Evolutionary conservation across 495 filamentous ascomycete genomes (phyloP).

Genomic region (Aspergillus biplanus): DNA sequence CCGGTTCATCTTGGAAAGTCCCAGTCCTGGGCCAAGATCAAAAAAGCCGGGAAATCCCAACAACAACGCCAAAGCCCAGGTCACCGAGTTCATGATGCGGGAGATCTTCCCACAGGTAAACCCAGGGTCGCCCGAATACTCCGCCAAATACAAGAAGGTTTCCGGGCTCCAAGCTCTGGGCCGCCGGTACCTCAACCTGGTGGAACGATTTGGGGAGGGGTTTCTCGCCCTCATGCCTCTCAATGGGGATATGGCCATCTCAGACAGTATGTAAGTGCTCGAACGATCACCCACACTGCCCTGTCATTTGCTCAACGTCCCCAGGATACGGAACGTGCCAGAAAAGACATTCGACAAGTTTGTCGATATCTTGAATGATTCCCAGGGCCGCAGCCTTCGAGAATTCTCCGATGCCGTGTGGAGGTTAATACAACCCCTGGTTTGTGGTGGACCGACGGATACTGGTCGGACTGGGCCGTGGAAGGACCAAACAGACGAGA

Average conservation of each 20-base stretch:
- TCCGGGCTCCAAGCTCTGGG: neutral
- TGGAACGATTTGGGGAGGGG: conserved; percentile 1
- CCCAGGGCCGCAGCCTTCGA: neutral
- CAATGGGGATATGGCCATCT: neutral
- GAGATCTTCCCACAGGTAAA: neutral
- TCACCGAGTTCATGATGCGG: neutral
- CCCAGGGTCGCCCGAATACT: neutral
- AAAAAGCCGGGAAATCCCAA: neutral
- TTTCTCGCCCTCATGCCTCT: neutral
- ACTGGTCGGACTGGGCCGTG: neutral
- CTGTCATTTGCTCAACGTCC: neutral
- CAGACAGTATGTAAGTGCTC: neutral
- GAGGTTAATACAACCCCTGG: neutral
- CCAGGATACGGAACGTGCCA: neutral
- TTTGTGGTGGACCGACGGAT: neutral
- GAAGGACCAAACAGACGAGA: neutral
- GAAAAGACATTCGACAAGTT: neutral
- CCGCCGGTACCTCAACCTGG: neutral
- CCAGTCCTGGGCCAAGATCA: neutral
- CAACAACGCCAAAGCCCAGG: neutral
- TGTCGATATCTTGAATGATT: neutral
- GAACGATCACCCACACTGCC: neutral
- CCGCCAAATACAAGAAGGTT: neutral
- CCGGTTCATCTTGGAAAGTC: neutral
- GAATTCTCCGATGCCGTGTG: neutral